Conservation (phyloP, 2,329 filamentous ascomycete species). For the Neofusicoccum laricinum region DNA sequence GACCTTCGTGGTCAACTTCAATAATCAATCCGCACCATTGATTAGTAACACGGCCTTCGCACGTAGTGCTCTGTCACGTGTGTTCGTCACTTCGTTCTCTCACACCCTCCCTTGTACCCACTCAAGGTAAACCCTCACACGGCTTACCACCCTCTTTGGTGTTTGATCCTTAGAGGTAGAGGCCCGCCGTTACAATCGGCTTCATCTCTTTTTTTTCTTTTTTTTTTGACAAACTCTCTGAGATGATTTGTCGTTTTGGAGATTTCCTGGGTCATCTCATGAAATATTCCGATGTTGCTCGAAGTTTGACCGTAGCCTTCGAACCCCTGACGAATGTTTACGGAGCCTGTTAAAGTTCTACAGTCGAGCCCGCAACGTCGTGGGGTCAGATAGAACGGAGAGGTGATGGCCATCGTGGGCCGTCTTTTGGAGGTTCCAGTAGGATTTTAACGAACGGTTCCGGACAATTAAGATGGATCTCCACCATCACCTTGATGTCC, state of each 20-base stretch:
- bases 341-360: background rate
- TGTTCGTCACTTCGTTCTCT: too few species aligned
- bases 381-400: background rate
- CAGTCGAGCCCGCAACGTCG: background rate
- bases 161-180: too few species aligned
- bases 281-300: background rate
- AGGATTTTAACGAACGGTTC: background rate
- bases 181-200: too few species aligned
- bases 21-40: too few species aligned
- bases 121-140: too few species aligned
- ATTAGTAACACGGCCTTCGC: too few species aligned
- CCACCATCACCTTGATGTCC: constrained; percentile 21
- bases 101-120: too few species aligned
- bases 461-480: background rate
- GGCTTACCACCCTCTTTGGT: too few species aligned
- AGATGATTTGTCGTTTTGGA: background rate
- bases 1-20: too few species aligned
- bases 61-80: too few species aligned
- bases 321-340: background rate
- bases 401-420: background rate
- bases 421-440: background rate
- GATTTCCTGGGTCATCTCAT: background rate
- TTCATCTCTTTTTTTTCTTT: too few species aligned
- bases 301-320: too few species aligned
- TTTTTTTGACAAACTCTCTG: background rate